Evolutionary conservation across 306 rosid species (phyloP), one percentile per base, ranked within the genome.

Genomic region (Quercus parvula): DNA sequence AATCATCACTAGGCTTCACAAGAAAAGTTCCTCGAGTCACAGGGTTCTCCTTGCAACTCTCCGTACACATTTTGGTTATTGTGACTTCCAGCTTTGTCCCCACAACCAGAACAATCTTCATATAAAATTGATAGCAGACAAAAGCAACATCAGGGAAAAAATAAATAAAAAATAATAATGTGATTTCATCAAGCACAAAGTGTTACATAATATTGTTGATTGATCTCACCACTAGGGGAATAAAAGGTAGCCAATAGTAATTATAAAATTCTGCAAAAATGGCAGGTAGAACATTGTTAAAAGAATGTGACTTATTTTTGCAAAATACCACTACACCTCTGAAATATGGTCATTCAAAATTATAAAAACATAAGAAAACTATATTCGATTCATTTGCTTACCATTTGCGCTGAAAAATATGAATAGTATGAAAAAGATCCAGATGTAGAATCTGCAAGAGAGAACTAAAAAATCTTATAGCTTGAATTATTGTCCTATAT

Each of bases 181-280:
- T 22, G 27, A 19, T 6, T 24, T 77, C 49, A 20, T 44, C 58
- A 56, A 46, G 28, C 33, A 68, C 12, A 54, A 9, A 6, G 8
- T 30, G 4, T 69, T 11, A 44, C 8, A 55, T 74, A 49, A 31
- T 64, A 44, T 33, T 75, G 28, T 38, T 44, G 72, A 68, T 63
- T 11, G 56, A 75, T 5, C 58, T 11, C 89, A 91, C 93, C 92
- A 81, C 78, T 78, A 91, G 88, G 56, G 93, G 96, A 73, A 91
- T 81, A 81, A 91, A 91, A 22, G 96, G 91, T 74, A 91, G 81
- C 95, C 95, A 91, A 76, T 81, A 91, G 84, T 89, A 20, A 70
- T 83, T 85, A 82, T 89, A 83, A 73, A 91, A 91, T 83, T 71
- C 95, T 91, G 92, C 85, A 87, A 56, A 58, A 14, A 74, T 63